Conservation (phyloP, 371 early-diverging fungal genomes). For the Dinochytrium kinnereticum region DNA sequence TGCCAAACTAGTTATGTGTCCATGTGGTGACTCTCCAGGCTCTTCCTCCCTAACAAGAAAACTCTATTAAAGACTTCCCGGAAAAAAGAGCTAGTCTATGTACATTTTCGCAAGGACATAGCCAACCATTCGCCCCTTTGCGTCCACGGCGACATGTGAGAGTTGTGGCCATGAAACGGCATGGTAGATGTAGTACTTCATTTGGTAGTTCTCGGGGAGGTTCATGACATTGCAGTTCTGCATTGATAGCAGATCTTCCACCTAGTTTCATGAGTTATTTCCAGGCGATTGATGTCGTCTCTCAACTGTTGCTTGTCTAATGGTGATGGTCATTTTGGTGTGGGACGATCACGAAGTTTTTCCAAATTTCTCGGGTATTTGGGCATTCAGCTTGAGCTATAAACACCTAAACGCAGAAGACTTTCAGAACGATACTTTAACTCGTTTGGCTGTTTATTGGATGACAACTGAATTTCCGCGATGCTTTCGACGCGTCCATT, state of each 20-base stretch:
- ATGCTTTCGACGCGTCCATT: no score
- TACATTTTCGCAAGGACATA: conserved; percentile 97
- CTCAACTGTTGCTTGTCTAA: neutral
- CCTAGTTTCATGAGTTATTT: conserved; percentile 2
- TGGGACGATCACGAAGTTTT: no score
- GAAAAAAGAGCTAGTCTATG: neutral
- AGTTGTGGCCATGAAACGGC: conserved; percentile 95
- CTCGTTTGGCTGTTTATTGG: no score
- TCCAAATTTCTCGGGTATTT: no score
- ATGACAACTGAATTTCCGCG: no score
- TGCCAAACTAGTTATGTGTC: conserved; percentile 95
- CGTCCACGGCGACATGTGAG: conserved; percentile 93
- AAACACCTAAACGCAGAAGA: no score
- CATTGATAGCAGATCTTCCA: conserved; percentile 59
- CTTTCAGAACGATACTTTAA: no score
- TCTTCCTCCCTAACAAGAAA: conserved; percentile 80
- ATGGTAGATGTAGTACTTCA: conserved; percentile 98
- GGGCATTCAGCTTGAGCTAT: no score
- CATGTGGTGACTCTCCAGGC: conserved; percentile 75
- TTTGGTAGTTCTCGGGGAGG: conserved; percentile 98
- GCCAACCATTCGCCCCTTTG: conserved; percentile 89
- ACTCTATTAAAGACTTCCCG: neutral
- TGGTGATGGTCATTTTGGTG: no score
- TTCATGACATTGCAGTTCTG: conserved; percentile 96
- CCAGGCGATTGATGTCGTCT: neutral